Conservation (phyloP, 768 basidiomycete genomes). For the Suillus placidus region DNA sequence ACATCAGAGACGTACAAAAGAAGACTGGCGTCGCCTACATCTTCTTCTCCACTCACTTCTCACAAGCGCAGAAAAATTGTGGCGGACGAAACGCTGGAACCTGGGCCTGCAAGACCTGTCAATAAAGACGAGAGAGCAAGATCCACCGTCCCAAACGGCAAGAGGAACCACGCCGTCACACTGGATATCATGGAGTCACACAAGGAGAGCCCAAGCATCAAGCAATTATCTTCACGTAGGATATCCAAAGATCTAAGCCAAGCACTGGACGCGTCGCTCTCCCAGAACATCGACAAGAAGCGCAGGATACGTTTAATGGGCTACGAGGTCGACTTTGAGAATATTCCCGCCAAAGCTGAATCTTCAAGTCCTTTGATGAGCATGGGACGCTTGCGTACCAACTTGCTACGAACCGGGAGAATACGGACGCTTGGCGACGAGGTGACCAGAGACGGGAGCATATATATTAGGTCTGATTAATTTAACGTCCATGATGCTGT, state of each 20-base stretch:
- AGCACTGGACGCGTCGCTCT: background rate
- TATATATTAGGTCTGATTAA: constrained; percentile 22
- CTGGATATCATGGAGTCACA: background rate
- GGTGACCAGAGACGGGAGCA: constrained; percentile 25
- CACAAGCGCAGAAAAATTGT: constrained; percentile 19
- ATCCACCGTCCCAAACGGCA: background rate
- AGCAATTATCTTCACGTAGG: background rate
- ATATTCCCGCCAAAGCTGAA: constrained; percentile 12
- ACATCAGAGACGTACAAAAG: background rate
- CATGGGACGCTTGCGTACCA: constrained; percentile 11
- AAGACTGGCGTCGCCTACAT: constrained; percentile 11
- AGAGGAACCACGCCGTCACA: background rate
- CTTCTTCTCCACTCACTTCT: constrained; percentile 14
- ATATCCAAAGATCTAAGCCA: background rate
- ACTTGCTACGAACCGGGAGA: constrained; percentile 31
- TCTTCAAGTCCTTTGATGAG: constrained; percentile 16
- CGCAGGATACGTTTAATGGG: constrained; percentile 23
- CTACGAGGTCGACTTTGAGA: constrained; percentile 21
- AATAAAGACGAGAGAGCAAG: background rate
- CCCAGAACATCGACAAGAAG: background rate
- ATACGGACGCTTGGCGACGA: constrained; percentile 23
- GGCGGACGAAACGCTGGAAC: background rate
- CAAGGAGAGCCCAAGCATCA: background rate
- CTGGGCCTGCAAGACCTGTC: background rate
- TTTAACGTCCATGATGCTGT: background rate